phyloP scores from a whole-genome alignment of 768 basidiomycete genomes.

The Royoungia palumana region DNA sequence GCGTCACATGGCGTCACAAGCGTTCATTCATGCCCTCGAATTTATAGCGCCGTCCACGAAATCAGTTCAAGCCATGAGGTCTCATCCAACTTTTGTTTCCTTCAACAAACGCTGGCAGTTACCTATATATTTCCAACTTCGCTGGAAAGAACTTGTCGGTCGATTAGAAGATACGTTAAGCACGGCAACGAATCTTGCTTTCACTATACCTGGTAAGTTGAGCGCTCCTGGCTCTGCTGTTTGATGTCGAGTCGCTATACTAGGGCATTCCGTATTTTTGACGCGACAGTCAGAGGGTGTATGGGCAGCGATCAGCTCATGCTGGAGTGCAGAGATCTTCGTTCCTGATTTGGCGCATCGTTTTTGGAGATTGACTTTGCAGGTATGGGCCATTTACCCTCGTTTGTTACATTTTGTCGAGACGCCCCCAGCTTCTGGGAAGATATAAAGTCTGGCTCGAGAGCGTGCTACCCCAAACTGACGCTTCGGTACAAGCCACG shows the following conservation, averaged over 20 bases:
- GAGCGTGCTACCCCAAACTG: slow-evolving; percentile 43
- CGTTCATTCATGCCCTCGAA: slow-evolving; percentile 81
- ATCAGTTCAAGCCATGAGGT: slow-evolving; percentile 68
- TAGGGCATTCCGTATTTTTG: slow-evolving; percentile 40
- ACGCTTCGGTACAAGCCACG: slow-evolving; percentile 35
- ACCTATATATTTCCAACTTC: slow-evolving; percentile 92
- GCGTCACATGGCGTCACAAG: slow-evolving; percentile 83
- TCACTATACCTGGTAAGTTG: slow-evolving; percentile 38
- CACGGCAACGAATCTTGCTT: slow-evolving; percentile 38
- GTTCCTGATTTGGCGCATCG: slow-evolving; percentile 77
- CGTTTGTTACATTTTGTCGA: slow-evolving; percentile 1
- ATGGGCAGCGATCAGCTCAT: slow-evolving; percentile 69
- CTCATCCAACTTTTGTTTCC: slow-evolving; percentile 61
- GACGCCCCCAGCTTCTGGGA: slow-evolving; percentile 60
- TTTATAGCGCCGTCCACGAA: slow-evolving; percentile 72
- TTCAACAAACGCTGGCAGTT: slow-evolving; percentile 94
- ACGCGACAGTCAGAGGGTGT: slow-evolving; percentile 63
- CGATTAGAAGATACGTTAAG: slow-evolving; percentile 68
- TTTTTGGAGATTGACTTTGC: slow-evolving; percentile 90
- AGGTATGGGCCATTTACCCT: slow-evolving; percentile 46
- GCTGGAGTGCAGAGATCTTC: slow-evolving; percentile 86
- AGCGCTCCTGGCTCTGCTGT: background rate
- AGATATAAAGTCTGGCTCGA: slow-evolving; percentile 82
- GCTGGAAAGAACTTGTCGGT: slow-evolving; percentile 91
- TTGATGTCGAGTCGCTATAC: background rate